Conservation (phyloP, 2,329 filamentous ascomycete species). For the Botrytis paeoniae region DNA sequence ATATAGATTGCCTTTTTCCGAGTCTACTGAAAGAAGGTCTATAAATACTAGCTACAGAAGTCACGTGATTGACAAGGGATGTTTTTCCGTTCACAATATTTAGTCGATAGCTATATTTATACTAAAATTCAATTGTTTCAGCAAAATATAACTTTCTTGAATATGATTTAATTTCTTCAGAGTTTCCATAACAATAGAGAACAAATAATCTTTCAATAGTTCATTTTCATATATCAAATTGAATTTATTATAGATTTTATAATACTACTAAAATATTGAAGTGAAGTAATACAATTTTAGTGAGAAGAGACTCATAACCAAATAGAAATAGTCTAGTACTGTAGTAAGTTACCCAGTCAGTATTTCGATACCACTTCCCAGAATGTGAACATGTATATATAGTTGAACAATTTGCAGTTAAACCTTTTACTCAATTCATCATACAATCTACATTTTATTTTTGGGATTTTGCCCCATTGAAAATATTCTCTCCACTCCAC, state of each 20-base stretch:
- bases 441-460: too few species aligned
- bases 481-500: too few species aligned
- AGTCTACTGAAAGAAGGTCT: too few species aligned
- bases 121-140: not conserved
- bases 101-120: too few species aligned
- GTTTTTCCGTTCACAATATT: too few species aligned
- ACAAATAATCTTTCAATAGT: not conserved
- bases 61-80: too few species aligned
- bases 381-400: too few species aligned
- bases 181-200: fast-evolving
- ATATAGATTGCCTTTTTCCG: too few species aligned
- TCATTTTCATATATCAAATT: not conserved
- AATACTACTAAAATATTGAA: not conserved
- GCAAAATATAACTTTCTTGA: not conserved
- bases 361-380: not conserved
- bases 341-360: not conserved
- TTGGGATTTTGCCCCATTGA: too few species aligned
- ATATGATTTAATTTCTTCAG: not conserved
- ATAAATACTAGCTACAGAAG: too few species aligned
- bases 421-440: too few species aligned
- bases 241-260: not conserved
- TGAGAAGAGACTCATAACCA: not conserved
- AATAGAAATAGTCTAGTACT: not conserved
- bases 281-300: not conserved
- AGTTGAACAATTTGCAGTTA: too few species aligned